Percentiles rank a stretch among this genome's conserved stretches.
Evolutionary conservation across 1,284 basidiomycete species (phyloP).

Genomic region (Rhodofomes roseus): DNA sequence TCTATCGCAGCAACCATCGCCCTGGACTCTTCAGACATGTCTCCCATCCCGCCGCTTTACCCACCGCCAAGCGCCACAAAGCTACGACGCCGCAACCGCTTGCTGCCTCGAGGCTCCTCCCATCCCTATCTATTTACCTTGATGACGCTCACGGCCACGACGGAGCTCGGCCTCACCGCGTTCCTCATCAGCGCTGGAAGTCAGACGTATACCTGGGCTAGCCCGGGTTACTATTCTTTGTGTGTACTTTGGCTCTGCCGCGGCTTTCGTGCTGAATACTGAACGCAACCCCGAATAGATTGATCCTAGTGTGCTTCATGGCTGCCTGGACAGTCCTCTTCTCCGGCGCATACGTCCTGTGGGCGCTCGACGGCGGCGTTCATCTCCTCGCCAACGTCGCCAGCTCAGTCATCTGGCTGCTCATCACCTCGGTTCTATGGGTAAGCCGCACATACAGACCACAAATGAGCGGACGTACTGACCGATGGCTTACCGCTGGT

Average conservation of each 20-base stretch:
- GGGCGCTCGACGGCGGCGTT: slow-evolving; percentile 60
- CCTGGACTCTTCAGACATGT: slow-evolving; percentile 1
- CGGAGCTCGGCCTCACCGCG: slow-evolving; percentile 67
- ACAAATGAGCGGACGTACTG: neutral
- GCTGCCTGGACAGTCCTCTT: slow-evolving; percentile 69
- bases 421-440: slow-evolving; percentile 62
- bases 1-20: slow-evolving; percentile 7
- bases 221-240: slow-evolving; percentile 61
- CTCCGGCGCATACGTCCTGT: slow-evolving; percentile 62
- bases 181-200: slow-evolving; percentile 67
- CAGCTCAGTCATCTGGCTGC: slow-evolving; percentile 71
- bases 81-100: slow-evolving; percentile 22
- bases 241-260: slow-evolving; percentile 32
- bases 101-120: slow-evolving; percentile 44
- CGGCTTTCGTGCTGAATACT: neutral
- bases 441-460: slow-evolving; percentile 32
- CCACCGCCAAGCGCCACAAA: slow-evolving; percentile 10
- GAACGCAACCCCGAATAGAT: slow-evolving; percentile 18
- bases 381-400: slow-evolving; percentile 69
- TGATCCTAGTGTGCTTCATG: slow-evolving; percentile 65
- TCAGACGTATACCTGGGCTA: slow-evolving; percentile 56
- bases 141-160: slow-evolving; percentile 62
- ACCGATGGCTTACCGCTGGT: neutral
- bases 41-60: slow-evolving; percentile 8
- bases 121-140: slow-evolving; percentile 68